These are phyloP conservation scores for Lasiosphaeria ovina DNA, from an alignment of 495 filamentous ascomycete species.

Conservation along the genomic window DNA sequence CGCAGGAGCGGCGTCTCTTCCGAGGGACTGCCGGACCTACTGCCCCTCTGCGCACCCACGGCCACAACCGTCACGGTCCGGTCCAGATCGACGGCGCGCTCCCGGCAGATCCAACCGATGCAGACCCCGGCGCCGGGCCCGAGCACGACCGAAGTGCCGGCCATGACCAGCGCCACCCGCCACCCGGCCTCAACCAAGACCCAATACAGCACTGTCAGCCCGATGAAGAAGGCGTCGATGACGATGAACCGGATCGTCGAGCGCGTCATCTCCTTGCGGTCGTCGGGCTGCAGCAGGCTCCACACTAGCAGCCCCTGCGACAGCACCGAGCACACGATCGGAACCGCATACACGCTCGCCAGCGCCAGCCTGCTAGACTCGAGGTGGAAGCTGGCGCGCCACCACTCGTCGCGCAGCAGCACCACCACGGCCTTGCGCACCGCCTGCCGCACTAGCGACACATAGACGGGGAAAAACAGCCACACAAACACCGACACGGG, in stretches of 20 bases:
- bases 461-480: constrained; percentile 44
- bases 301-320: constrained; percentile 32
- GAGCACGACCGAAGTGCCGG: constrained; percentile 26
- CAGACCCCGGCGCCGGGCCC: constrained; percentile 42
- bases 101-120: constrained; percentile 37
- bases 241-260: constrained; percentile 34
- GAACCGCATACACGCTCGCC: constrained; percentile 34
- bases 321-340: constrained; percentile 32
- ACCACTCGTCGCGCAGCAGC: constrained; percentile 11
- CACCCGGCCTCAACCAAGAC: constrained; percentile 38
- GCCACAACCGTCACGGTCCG: constrained; percentile 32
- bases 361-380: constrained; percentile 30
- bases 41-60: constrained; percentile 22
- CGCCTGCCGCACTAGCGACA: constrained; percentile 30
- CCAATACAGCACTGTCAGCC: constrained; percentile 42
- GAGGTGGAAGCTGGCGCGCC: constrained; percentile 29
- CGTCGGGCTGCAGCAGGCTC: constrained; percentile 30
- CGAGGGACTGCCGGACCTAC: constrained; percentile 7
- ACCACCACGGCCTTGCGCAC: constrained; percentile 22
- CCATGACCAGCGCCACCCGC: constrained; percentile 28
- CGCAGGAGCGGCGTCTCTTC: constrained; percentile 34
- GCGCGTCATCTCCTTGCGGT: constrained; percentile 41
- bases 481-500: constrained; percentile 62
- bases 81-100: constrained; percentile 30
- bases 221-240: constrained; percentile 35